Conservation (phyloP, 345 rosid species). For the Moringa oleifera region DNA sequence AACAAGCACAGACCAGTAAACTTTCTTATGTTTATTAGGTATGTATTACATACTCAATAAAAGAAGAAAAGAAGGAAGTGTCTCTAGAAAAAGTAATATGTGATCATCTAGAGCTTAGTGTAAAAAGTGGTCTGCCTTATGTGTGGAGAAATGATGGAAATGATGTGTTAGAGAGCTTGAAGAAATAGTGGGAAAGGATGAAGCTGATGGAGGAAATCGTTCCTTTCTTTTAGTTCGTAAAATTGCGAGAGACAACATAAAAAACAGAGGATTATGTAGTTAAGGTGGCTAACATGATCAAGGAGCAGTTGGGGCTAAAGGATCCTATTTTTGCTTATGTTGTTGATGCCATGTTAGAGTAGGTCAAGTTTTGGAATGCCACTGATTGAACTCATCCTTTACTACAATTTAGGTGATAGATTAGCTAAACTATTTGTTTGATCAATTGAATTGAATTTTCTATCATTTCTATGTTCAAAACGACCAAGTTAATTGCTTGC, state of each 20-base stretch:
- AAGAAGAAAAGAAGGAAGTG: no score
- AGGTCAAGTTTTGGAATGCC: constrained; percentile 73
- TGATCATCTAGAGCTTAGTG: constrained; percentile 81
- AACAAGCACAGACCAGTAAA: no score
- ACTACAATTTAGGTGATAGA: constrained; percentile 13
- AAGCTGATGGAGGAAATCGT: constrained; percentile 90
- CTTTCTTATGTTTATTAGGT: no score
- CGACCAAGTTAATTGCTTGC: no score
- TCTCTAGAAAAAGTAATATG: constrained; percentile 72
- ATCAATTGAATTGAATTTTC: no score
- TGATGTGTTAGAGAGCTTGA: constrained; percentile 67
- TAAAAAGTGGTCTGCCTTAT: constrained; percentile 83
- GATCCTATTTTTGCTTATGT: constrained; percentile 66
- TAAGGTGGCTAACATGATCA: constrained; percentile 59
- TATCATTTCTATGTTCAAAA: no score
- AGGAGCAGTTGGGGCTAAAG: constrained; percentile 53
- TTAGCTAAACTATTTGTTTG: no score
- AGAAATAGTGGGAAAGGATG: constrained; percentile 96
- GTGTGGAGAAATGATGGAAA: constrained; percentile 92
- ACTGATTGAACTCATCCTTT: constrained; percentile 30
- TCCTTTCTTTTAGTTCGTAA: constrained; percentile 71
- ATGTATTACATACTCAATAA: no score
- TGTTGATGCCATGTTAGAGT: constrained; percentile 64
- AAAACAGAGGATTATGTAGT: constrained; percentile 63
- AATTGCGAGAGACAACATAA: constrained; percentile 42